Evolutionary conservation across 805 yeast genomes (phyloP).

Genomic region (Isabelozyma heimii): DNA sequence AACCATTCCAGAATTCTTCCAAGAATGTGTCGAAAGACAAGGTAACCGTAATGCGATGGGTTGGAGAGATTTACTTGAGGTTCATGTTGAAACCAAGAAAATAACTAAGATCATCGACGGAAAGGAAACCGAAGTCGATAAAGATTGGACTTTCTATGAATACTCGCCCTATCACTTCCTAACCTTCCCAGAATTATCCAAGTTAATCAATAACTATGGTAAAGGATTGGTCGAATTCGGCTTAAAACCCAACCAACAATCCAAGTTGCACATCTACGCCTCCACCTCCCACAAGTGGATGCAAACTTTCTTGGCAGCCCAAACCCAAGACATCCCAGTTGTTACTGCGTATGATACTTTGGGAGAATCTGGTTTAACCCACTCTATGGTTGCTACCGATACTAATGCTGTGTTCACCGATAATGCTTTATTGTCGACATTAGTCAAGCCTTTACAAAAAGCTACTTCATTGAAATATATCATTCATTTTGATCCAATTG

Average conservation of each 20-base stretch:
- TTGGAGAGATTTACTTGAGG: conserved; percentile 71
- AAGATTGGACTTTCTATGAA: conserved; percentile 87
- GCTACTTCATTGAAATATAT: conserved; percentile 63
- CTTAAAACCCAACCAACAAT: conserved; percentile 54
- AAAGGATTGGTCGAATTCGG: conserved; percentile 78
- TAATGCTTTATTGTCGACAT: conserved; percentile 62
- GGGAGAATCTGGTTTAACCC: conserved; percentile 85
- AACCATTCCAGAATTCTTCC: conserved; percentile 67
- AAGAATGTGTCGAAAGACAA: conserved; percentile 58
- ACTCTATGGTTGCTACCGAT: conserved; percentile 79
- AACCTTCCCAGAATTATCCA: conserved; percentile 55
- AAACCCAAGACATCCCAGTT: conserved; percentile 75
- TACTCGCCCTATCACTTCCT: conserved; percentile 67
- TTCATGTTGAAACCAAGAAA: conserved; percentile 72
- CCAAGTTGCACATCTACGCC: conserved; percentile 80
- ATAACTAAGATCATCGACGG: conserved; percentile 80
- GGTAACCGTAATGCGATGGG: conserved; percentile 62
- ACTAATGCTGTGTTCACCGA: conserved; percentile 82
- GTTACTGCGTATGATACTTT: conserved; percentile 96
- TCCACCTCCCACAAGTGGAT: conserved; percentile 88
- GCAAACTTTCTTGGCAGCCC: conserved; percentile 78
- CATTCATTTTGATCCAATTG: conserved; percentile 65
- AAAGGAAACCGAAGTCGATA: conserved; percentile 64
- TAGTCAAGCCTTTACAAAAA: conserved; percentile 68
- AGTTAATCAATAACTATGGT: conserved; percentile 54